Evolutionary conservation across 2,329 filamentous ascomycete species (phyloP), one percentile per base, ranked within the genome.

Genomic region (Claviceps digitariae): DNA sequence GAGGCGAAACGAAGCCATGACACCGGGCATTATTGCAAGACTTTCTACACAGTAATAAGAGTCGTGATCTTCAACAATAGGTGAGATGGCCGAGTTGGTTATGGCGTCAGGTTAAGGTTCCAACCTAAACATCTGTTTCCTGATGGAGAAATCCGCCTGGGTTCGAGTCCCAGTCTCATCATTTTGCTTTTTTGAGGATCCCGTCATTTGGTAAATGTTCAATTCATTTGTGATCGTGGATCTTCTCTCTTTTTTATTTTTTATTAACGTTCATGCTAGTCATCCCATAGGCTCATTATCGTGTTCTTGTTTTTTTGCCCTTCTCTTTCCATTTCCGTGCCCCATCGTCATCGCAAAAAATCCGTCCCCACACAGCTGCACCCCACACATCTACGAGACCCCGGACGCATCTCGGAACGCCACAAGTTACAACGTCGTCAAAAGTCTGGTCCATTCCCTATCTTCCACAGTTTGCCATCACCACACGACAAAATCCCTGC

Each of bases 61-160:
- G 5, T 0, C 0, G 0, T 0, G 0, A 0, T 2, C 12, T 2
- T 0, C 7, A 48, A 12, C 31, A 25, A 12, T 1, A 15, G 63
- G 63, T 63, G 59, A 65, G 63, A 65, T 65, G 63, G 63, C 63
- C 63, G 63, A 65, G 63, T 64, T 65, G 63, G 64, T 66, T 65
- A 66, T 66, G 63, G 64, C 64, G 63, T 56, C 62, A 66, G 63
- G 63, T 66, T 66, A 64, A 66, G 64, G 64, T 60, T 20, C 1
- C 17, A 48, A 61, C 60, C 61, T 64, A 60, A 60, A 62, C 57
- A 60, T 27, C 47, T 51, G 46, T 47, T 59, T 66, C 63, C 63
- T 66, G 62, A 55, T 65, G 63, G 63, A 65, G 63, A 61, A 65
- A 65, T 65, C 63, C 63, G 64, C 63, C 63, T 65, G 63, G 63